phyloP scores from a whole-genome alignment of 2,329 filamentous ascomycete species.

The Arthrobotrys conoides region DNA sequence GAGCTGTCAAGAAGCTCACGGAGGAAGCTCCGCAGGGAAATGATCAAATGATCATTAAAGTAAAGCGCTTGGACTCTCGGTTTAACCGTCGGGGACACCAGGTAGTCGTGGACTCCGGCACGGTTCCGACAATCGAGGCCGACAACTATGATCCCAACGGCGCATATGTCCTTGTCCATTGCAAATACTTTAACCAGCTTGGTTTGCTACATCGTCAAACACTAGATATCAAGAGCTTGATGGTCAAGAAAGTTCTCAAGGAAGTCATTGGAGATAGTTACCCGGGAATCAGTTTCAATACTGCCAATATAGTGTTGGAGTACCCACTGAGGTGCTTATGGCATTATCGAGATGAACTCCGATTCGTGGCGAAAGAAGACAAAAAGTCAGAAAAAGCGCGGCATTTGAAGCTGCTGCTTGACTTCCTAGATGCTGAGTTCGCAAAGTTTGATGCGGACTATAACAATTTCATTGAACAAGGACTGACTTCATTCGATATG shows the following conservation, averaged over 20 bases:
- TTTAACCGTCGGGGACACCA: conserved; percentile 52
- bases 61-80: conserved; percentile 57
- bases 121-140: conserved; percentile 50
- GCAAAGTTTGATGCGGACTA: conserved; percentile 62
- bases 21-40: conserved; percentile 60
- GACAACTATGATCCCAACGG: conserved; percentile 48
- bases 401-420: conserved; percentile 61
- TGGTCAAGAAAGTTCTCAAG: conserved; percentile 61
- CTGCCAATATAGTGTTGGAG: conserved; percentile 57
- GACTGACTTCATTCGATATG: conserved; percentile 64
- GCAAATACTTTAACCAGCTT: conserved; percentile 58
- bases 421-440: conserved; percentile 62
- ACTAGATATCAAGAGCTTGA: conserved; percentile 62
- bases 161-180: conserved; percentile 58
- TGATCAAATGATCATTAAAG: conserved; percentile 61
- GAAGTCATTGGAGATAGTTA: conserved; percentile 63
- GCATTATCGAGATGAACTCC: conserved; percentile 61
- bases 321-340: conserved; percentile 61
- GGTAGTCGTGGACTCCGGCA: conserved; percentile 54
- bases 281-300: conserved; percentile 62
- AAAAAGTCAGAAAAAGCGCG: conserved; percentile 50
- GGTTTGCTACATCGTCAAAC: conserved; percentile 51
- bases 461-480: conserved; percentile 63
- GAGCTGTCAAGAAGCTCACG: conserved; percentile 60
- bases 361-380: conserved; percentile 48